A percentile compares a stretch with the other conserved stretches of the same genome.
Conservation (phyloP, 345 rosid species). For the Populus alba region DNA sequence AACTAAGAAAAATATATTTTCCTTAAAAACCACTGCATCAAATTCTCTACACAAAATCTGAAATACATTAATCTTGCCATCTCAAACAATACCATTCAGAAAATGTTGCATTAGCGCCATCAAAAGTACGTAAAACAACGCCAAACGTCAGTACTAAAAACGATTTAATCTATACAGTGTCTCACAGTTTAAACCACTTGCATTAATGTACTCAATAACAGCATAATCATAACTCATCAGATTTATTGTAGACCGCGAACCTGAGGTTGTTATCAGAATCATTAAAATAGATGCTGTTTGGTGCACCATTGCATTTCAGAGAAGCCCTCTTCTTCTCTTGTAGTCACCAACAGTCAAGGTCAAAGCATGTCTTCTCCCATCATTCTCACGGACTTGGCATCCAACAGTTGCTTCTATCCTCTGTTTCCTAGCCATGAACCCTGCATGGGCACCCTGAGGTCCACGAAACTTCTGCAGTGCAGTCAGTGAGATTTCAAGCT, state of each 20-base stretch:
- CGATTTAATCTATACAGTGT: no score
- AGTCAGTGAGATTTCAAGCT: conserved; percentile 62
- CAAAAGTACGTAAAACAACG: no score
- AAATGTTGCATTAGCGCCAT: no score
- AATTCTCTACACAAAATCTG: no score
- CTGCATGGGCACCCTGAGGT: conserved; percentile 72
- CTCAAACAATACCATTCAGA: no score
- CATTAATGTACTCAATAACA: no score
- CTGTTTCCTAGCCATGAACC: conserved; percentile 92
- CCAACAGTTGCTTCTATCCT: conserved; percentile 86
- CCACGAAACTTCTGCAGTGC: conserved; percentile 76
- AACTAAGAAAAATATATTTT: no score
- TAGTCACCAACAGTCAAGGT: conserved; percentile 94
- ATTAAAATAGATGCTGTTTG: background rate
- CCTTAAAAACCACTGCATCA: no score
- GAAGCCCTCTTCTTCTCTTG: conserved; percentile 98
- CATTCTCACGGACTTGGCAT: conserved; percentile 71
- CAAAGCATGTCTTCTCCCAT: conserved; percentile 78
- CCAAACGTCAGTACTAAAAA: no score
- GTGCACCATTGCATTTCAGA: conserved; percentile 34
- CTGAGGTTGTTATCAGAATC: background rate
- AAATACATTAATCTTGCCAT: no score
- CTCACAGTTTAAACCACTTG: no score
- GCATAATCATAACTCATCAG: no score
- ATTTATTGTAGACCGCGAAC: background rate